A percentile compares a stretch with the other conserved stretches of the same genome.
Evolutionary conservation across 2,329 filamentous ascomycete species (phyloP).

Genomic region (Fusarium goolgardi): DNA sequence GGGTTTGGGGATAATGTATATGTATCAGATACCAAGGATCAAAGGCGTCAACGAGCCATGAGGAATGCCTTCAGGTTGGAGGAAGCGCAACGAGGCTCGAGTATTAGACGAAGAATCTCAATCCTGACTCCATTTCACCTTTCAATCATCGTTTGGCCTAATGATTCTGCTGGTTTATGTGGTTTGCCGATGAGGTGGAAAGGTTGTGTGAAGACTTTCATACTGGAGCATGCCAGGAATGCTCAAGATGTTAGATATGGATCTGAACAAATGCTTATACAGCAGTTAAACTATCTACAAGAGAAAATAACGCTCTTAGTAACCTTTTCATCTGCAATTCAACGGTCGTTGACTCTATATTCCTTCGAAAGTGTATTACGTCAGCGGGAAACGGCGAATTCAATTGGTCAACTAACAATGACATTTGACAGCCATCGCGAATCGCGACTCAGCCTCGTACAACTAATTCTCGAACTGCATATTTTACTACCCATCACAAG

Average conservation of each 20-base stretch:
- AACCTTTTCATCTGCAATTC: background rate
- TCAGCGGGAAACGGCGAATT: constrained; percentile 32
- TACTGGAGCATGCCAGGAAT: background rate
- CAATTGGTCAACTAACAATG: constrained; percentile 40
- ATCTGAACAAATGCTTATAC: background rate
- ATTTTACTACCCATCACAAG: constrained; percentile 13
- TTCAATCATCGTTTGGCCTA: background rate
- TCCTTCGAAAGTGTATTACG: constrained; percentile 32
- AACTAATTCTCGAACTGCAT: constrained; percentile 21
- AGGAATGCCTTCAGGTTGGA: constrained; percentile 12
- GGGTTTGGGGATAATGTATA: constrained; percentile 44
- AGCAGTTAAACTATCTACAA: background rate
- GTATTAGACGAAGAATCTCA: constrained; percentile 43
- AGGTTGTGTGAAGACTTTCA: background rate
- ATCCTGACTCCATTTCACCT: constrained; percentile 30
- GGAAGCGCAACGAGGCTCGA: constrained; percentile 17
- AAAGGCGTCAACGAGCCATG: constrained; percentile 23
- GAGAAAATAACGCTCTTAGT: background rate
- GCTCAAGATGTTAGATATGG: background rate
- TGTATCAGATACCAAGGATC: constrained; percentile 45
- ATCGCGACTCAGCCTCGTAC: constrained; percentile 45
- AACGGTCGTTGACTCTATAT: background rate
- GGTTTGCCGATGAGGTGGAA: background rate
- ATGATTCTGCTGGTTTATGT: background rate
- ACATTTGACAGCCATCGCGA: constrained; percentile 26